Conservation (phyloP, 2,329 filamentous ascomycete species). For the Arachnopeziza araneosa region DNA sequence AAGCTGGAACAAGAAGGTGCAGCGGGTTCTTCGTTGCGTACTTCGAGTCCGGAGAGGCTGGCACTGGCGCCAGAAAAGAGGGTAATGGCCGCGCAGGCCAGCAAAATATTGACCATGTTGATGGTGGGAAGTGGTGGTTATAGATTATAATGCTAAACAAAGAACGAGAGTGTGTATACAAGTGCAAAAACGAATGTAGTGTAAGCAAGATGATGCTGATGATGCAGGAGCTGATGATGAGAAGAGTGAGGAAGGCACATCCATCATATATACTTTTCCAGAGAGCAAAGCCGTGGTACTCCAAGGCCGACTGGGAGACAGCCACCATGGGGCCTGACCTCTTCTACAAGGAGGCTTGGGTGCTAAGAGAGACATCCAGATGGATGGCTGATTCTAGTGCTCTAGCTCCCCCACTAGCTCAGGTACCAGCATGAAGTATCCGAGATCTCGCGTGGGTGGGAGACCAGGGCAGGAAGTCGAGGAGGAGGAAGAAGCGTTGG, state of each 20-base stretch:
- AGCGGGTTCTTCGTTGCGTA: conserved; percentile 13
- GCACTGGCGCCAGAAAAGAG: conserved; percentile 21
- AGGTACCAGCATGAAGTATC: not conserved
- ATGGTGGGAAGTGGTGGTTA: not conserved
- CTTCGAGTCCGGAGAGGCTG: conserved; percentile 1
- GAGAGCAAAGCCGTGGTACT: not conserved
- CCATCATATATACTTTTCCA: not conserved
- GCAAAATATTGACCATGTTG: conserved; percentile 1
- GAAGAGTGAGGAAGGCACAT: not conserved
- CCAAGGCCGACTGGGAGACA: not conserved
- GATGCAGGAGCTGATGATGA: not conserved
- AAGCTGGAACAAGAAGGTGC: conserved; percentile 26
- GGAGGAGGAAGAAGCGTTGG: too few species aligned
- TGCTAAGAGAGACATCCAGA: not conserved
- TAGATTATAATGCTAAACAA: too few species aligned
- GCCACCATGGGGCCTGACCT: not conserved
- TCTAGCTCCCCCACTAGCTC: not conserved
- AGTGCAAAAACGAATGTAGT: not conserved
- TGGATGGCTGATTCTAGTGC: not conserved
- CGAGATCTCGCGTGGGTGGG: not conserved
- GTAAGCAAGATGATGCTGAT: not conserved
- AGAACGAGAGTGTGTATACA: not conserved
- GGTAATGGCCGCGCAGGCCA: conserved; percentile 19
- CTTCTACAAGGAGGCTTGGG: not conserved
- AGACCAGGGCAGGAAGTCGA: not conserved